Evolutionary conservation across 2,329 filamentous ascomycete genomes (phyloP), one percentile per base, ranked within the genome.

Genomic region (Trichoderma brevicompactum): DNA sequence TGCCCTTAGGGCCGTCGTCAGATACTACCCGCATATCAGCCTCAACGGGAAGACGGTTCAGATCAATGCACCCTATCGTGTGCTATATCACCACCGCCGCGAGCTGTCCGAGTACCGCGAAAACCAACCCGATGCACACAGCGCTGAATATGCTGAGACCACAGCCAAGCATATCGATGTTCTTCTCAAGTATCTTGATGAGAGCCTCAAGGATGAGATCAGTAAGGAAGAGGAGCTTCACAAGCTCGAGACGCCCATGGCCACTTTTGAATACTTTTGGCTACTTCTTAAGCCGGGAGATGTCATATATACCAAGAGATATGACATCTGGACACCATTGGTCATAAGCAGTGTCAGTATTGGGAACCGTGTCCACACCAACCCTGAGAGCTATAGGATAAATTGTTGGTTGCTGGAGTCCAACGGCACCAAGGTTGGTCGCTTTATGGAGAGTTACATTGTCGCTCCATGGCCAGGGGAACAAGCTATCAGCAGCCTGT

Each of bases 251-350:
- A 72, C 70, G 0, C 80, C 81, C 0, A 77, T 74, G 43, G 79
- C 80, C 12, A 82, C 81, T 2, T 83, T 78, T 52, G 77, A 81
- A 4, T 75, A 77, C 67, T 78, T 81, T 64, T 83, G 81, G 80
- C 72, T 82, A 46, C 73, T 82, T 6, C 74, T 81, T 38, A 80
- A 79, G 71, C 81, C 81, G 0, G 80, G 81, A 0, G 73, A 79
- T 63, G 73, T 83, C 43, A 70, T 82, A 40, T 84, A 82, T 63
- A 70, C 75, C 58, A 78, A 79, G 66, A 71, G 73, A 23, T 72
- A 79, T 61, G 74, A 76, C 46, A 74, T 76, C 19, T 81, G 80
- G 79, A 74, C 74, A 8, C 77, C 81, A 0, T 80, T 76, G 64
- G 73, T 82, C 12, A 74, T 83, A 44, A 80, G 77, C 50, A 72